These are phyloP conservation scores for Pseudogymnoascus sp. DNA, from an alignment of 2,329 filamentous ascomycete species.

Conservation along the genomic window DNA sequence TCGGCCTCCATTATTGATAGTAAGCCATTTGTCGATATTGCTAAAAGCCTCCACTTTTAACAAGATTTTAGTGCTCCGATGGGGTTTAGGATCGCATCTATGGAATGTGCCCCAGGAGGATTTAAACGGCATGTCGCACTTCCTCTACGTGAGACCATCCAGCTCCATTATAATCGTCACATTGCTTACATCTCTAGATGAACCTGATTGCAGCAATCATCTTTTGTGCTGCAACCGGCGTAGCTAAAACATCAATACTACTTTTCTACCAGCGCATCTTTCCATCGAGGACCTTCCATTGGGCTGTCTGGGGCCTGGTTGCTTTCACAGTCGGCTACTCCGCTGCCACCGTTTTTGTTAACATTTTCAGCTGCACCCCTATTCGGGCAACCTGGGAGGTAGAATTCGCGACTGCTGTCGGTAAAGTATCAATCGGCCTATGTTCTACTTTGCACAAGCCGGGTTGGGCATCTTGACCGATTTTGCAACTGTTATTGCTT, in stretches of 20 bases:
- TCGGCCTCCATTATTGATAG: conserved; percentile 12
- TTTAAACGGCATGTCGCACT: conserved; percentile 11
- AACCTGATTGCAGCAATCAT: conserved; percentile 19
- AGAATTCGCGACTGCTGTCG: conserved; percentile 17
- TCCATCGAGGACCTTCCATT: conserved; percentile 18
- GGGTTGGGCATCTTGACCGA: conserved; percentile 23
- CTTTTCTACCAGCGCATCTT: conserved; percentile 25
- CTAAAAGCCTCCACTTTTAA: neutral
- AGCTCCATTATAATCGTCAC: neutral
- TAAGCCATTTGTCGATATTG: conserved; percentile 8
- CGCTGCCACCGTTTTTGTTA: conserved; percentile 21
- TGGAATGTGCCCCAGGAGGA: conserved; percentile 18
- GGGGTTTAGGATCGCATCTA: conserved; percentile 18
- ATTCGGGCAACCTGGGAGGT: conserved; percentile 21
- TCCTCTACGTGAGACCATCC: conserved; percentile 4
- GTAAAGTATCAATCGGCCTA: conserved; percentile 23
- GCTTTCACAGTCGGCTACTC: conserved; percentile 22
- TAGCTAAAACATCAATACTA: conserved; percentile 24
- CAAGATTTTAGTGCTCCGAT: conserved; percentile 18
- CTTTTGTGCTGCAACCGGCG: conserved; percentile 18
- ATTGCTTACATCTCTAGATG: conserved; percentile 13
- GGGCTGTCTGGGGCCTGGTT: conserved; percentile 21
- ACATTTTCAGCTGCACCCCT: conserved; percentile 24
- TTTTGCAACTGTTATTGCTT: conserved; percentile 27
- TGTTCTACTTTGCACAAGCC: conserved; percentile 25